A percentile compares a stretch with the other conserved stretches of the same genome.
phyloP scores from a whole-genome alignment of 768 basidiomycete species.

The Fibroporia radiculosa region DNA sequence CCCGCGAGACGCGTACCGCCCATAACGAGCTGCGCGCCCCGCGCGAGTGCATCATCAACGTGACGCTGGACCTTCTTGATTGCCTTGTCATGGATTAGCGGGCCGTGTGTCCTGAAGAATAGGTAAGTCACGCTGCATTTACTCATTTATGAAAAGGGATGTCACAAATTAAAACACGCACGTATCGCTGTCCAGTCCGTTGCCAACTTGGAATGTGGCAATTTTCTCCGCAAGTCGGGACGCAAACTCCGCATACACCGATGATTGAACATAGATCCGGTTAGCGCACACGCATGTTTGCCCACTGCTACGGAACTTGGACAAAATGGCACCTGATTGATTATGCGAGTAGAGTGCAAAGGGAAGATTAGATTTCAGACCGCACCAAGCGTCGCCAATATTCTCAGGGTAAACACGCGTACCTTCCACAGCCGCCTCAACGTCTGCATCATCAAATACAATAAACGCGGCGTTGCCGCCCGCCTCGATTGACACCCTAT shows the following conservation, averaged over 20 bases:
- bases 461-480: conserved; percentile 97
- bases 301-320: conserved; percentile 76
- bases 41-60: conserved; percentile 78
- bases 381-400: background rate
- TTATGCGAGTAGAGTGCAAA: no score
- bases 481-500: conserved; percentile 74
- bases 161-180: conserved; percentile 29
- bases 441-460: conserved; percentile 92
- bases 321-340: conserved; percentile 55
- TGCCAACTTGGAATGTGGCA: conserved; percentile 78
- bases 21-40: conserved; percentile 81
- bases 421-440: conserved; percentile 88
- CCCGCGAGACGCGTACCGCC: conserved; percentile 72
- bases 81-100: conserved; percentile 83
- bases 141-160: background rate
- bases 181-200: conserved; percentile 75
- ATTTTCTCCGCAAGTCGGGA: conserved; percentile 79
- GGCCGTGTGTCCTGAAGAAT: conserved; percentile 75
- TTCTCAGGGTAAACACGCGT: conserved; percentile 18
- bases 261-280: conserved; percentile 87
- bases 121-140: background rate
- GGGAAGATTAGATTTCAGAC: background rate
- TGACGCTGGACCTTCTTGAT: conserved; percentile 81
- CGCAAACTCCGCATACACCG: conserved; percentile 89
- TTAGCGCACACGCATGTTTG: conserved; percentile 89